Conservation (phyloP, 805 yeast genomes). For the Zygoascus bituminiphila region DNA sequence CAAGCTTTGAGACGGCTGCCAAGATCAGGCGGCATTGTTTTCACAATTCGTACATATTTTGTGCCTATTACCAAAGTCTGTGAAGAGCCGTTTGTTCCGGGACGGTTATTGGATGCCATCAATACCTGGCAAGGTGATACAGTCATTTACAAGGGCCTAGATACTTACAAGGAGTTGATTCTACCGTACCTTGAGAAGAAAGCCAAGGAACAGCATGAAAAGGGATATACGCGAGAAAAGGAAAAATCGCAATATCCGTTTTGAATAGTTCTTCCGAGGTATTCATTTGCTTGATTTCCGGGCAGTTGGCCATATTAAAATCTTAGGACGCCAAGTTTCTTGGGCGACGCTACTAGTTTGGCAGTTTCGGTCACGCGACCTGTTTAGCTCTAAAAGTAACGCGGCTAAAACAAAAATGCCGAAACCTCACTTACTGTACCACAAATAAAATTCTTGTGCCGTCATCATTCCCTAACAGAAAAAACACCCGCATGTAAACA, state of each 20-base stretch:
- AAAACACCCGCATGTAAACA: no score
- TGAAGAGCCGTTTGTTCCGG: constrained; percentile 63
- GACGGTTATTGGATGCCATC: constrained; percentile 50
- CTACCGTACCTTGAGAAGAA: constrained; percentile 48
- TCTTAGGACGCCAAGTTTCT: no score
- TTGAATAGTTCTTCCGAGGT: no score
- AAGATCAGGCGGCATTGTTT: constrained; percentile 53
- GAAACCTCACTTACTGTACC: no score
- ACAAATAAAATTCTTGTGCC: no score
- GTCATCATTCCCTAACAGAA: no score
- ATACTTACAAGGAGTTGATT: constrained; percentile 50
- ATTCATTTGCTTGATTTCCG: no score
- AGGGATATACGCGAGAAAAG: constrained; percentile 29
- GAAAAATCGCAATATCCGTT: neutral
- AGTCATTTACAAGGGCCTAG: constrained; percentile 55
- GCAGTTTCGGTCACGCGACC: no score
- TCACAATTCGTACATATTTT: constrained; percentile 70
- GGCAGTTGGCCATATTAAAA: no score
- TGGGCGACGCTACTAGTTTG: no score
- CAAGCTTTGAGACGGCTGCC: constrained; percentile 66
- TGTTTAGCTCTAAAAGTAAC: no score
- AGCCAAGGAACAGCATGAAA: constrained; percentile 49
- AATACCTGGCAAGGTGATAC: constrained; percentile 62
- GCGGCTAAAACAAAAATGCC: no score
- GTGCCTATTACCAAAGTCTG: constrained; percentile 70